These are phyloP conservation scores for Phialemoniopsis sp. DNA, from an alignment of 2,329 filamentous ascomycete genomes.

Conservation along the genomic window DNA sequence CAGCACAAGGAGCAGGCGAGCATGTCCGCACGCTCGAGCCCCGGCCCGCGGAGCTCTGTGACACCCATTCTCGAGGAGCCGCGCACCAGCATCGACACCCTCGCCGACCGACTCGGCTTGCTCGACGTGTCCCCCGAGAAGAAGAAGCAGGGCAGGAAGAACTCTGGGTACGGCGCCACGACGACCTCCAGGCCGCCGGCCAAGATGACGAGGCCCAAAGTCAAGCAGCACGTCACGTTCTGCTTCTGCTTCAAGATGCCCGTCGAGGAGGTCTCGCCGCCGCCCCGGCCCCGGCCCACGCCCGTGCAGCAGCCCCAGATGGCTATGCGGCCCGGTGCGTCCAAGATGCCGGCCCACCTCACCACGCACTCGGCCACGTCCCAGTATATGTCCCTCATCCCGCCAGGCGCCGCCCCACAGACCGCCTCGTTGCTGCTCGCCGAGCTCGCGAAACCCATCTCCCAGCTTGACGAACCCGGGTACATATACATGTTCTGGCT, in stretches of 20 bases:
- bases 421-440: constrained; percentile 67
- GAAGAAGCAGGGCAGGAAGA: constrained; percentile 15
- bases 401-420: constrained; percentile 59
- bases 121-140: constrained; percentile 52
- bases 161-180: constrained; percentile 10
- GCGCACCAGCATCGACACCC: constrained; percentile 79
- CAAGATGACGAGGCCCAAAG: constrained; percentile 21
- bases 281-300: constrained; percentile 39
- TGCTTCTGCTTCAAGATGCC: constrained; percentile 53
- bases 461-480: constrained; percentile 71
- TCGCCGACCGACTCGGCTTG: constrained; percentile 75
- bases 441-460: constrained; percentile 74
- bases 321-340: constrained; percentile 8
- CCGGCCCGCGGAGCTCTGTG: constrained; percentile 33
- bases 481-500: constrained; percentile 99
- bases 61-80: constrained; percentile 53
- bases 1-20: constrained; percentile 87
- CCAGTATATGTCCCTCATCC: constrained; percentile 64
- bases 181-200: constrained; percentile 9
- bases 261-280: constrained; percentile 33
- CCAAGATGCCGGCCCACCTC: constrained; percentile 19
- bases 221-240: constrained; percentile 27
- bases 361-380: constrained; percentile 25
- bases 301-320: constrained; percentile 32
- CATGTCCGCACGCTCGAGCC: constrained; percentile 38